Conservation (phyloP, 164 flowering plant species). For the Stephania cephalantha region DNA sequence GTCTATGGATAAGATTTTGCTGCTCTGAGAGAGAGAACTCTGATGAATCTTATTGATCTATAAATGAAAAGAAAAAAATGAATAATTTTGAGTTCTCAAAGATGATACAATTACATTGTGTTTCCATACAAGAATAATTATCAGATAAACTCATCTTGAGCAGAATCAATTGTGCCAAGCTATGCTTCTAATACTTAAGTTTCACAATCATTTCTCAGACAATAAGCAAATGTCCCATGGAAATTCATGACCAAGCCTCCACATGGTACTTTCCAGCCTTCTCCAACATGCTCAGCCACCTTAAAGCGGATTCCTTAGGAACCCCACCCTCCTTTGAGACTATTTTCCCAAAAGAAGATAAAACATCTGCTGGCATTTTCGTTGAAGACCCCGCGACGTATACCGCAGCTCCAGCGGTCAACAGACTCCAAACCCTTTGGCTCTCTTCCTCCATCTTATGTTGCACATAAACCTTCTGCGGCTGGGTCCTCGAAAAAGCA, state of each 20-base stretch:
- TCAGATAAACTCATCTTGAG: not conserved
- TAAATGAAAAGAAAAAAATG: not conserved
- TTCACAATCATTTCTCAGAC: too few species aligned
- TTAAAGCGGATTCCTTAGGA: constrained; percentile 48
- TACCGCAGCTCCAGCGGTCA: constrained; percentile 64
- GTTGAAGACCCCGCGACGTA: constrained; percentile 92
- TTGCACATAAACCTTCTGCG: constrained; percentile 80
- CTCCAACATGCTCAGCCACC: constrained; percentile 60
- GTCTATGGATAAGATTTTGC: not conserved
- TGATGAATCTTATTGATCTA: not conserved
- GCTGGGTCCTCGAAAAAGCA: constrained; percentile 90
- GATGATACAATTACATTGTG: too few species aligned
- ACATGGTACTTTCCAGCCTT: constrained; percentile 79
- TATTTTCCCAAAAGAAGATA: constrained; percentile 63
- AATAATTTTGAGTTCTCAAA: not conserved
- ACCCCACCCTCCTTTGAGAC: constrained; percentile 57
- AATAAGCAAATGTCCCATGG: not conserved
- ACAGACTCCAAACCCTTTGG: constrained; percentile 52
- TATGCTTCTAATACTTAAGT: not conserved
- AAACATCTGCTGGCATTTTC: constrained; percentile 88
- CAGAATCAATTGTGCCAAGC: not conserved
- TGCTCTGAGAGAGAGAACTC: not conserved
- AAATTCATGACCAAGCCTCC: constrained; percentile 88
- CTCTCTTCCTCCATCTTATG: constrained; percentile 77
- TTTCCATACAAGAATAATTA: not conserved